These are phyloP conservation scores for Myxozyma lipomycoides DNA, from an alignment of 805 yeast species.

Conservation along the genomic window DNA sequence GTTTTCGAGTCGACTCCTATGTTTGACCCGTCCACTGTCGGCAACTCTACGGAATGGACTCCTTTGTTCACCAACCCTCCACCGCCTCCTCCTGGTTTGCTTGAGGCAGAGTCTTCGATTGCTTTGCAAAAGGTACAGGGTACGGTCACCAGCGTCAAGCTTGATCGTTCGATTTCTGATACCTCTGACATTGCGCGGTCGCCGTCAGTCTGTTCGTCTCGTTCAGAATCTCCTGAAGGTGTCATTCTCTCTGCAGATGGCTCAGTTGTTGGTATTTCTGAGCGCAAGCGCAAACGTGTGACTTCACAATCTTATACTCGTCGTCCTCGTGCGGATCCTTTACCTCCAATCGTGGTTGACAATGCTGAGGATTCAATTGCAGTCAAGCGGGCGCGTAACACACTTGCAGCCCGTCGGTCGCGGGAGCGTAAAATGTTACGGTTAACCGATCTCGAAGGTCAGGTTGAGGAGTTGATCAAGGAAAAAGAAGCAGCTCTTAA, in stretches of 20 bases:
- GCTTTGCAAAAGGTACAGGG: neutral
- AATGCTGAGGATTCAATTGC: slow-evolving; percentile 61
- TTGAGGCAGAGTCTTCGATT: neutral
- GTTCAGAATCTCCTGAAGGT: slow-evolving; percentile 21
- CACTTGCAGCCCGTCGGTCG: slow-evolving; percentile 90
- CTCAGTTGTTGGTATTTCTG: slow-evolving; percentile 25
- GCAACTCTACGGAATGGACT: slow-evolving; percentile 34
- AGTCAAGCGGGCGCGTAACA: slow-evolving; percentile 89
- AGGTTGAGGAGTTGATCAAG: slow-evolving; percentile 55
- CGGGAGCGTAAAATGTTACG: slow-evolving; percentile 89
- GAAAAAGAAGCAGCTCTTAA: slow-evolving; percentile 18
- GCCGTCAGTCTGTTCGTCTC: neutral
- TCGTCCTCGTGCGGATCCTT: slow-evolving; percentile 44
- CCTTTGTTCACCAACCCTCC: slow-evolving; percentile 35
- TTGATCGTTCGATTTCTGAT: neutral
- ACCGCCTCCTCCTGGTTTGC: neutral
- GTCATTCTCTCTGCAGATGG: slow-evolving; percentile 24
- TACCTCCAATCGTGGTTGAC: slow-evolving; percentile 58
- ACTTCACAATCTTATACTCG: slow-evolving; percentile 28
- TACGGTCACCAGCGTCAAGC: neutral
- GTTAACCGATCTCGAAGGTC: slow-evolving; percentile 74
- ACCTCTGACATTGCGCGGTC: neutral
- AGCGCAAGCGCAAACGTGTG: slow-evolving; percentile 27
- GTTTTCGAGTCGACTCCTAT: slow-evolving; percentile 35
- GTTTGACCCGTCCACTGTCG: slow-evolving; percentile 33